Evolutionary conservation across 768 basidiomycete genomes (phyloP).

Genomic region (Pleurotus citrinopileatus): DNA sequence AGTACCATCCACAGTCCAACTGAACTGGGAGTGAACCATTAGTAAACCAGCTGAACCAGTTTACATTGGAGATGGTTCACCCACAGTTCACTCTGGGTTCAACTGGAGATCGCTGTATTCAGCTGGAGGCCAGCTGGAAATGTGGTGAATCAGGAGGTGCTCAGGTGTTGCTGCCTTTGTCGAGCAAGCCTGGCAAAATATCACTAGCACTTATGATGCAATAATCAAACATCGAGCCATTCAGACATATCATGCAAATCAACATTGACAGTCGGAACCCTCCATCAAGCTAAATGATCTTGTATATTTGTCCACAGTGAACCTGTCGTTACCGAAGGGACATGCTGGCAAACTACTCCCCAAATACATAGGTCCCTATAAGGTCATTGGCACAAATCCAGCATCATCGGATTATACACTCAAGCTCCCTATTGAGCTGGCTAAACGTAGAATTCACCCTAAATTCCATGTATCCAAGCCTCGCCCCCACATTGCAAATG

Average conservation of each 20-base stretch:
- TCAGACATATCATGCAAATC: slow-evolving; percentile 29
- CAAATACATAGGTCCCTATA: slow-evolving; percentile 36
- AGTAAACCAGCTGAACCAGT: no score
- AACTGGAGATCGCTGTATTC: no score
- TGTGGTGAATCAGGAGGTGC: no score
- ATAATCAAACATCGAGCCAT: slow-evolving; percentile 29
- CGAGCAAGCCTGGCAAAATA: slow-evolving; percentile 13
- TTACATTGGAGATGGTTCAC: no score
- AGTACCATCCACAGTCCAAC: no score
- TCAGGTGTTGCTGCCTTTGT: slow-evolving; percentile 24
- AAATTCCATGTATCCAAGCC: no score
- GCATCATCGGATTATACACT: slow-evolving; percentile 25
- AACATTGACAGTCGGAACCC: slow-evolving; percentile 14
- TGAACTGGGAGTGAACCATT: no score
- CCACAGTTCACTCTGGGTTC: no score
- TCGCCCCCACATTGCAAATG: no score
- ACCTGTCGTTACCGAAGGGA: slow-evolving; percentile 30
- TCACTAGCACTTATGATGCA: slow-evolving; percentile 28
- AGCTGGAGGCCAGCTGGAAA: no score
- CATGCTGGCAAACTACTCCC: slow-evolving; percentile 31
- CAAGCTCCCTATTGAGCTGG: slow-evolving; percentile 22
- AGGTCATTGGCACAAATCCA: slow-evolving; percentile 17
- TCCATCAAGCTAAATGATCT: no score
- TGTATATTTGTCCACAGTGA: slow-evolving; percentile 34
- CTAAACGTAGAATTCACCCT: slow-evolving; percentile 23